Evolutionary conservation across 305 asterid genomes (phyloP).

Genomic region (Fraxinus platypoda): DNA sequence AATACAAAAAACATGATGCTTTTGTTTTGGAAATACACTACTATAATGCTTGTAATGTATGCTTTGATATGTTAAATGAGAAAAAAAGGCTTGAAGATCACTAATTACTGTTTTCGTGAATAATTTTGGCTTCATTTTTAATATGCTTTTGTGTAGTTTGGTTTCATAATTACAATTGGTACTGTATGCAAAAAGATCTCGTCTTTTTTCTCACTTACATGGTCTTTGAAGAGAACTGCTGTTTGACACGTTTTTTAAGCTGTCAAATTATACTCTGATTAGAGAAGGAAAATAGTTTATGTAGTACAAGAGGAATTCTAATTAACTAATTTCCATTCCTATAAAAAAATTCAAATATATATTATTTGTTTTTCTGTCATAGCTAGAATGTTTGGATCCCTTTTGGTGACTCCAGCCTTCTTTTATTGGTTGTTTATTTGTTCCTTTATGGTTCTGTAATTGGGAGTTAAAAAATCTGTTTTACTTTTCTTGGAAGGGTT

Average conservation of each 20-base stretch:
- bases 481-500: conserved; percentile 44
- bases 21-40: neutral
- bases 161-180: neutral
- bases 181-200: neutral
- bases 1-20: neutral
- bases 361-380: neutral
- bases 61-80: neutral
- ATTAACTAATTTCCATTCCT: neutral
- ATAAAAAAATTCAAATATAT: neutral
- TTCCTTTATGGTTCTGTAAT: conserved; percentile 2
- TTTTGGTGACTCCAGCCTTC: neutral
- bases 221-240: neutral
- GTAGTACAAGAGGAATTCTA: neutral
- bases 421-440: conserved; percentile 1
- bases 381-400: neutral
- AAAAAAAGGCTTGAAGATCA: neutral
- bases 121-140: neutral
- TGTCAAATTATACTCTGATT: neutral
- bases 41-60: neutral
- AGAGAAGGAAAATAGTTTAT: neutral
- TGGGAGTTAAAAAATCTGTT: conserved; percentile 9
- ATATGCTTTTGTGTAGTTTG: neutral
- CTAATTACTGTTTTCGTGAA: neutral
- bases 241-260: neutral
- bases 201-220: neutral